These are phyloP conservation scores for Thalassiosira profunda DNA, from an alignment of 108 stramenopile species.

Conservation along the genomic window DNA sequence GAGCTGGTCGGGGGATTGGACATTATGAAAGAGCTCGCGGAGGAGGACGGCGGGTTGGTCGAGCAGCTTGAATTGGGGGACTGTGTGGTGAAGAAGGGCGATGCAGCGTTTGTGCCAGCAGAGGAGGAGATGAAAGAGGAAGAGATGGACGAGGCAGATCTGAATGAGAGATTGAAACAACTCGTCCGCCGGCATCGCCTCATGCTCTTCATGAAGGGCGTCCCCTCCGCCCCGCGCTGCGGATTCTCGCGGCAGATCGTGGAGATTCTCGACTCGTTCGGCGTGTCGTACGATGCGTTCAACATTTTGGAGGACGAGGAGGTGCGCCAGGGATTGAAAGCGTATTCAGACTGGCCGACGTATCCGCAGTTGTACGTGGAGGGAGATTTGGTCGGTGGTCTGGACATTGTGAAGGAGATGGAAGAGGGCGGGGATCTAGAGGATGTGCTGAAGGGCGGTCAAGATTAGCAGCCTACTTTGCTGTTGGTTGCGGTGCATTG, in stretches of 20 bases:
- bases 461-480: no score
- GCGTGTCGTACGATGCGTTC: slow-evolving; percentile 84
- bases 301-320: slow-evolving; percentile 90
- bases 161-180: slow-evolving; percentile 65
- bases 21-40: slow-evolving; percentile 95
- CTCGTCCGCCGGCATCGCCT: slow-evolving; percentile 66
- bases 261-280: slow-evolving; percentile 73
- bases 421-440: slow-evolving; percentile 77
- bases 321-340: slow-evolving; percentile 94
- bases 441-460: slow-evolving; percentile 56
- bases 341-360: slow-evolving; percentile 95
- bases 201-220: slow-evolving; percentile 98
- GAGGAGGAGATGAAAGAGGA: background rate
- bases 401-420: slow-evolving; percentile 97
- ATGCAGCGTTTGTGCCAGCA: background rate
- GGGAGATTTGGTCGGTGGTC: slow-evolving; percentile 96
- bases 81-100: slow-evolving; percentile 9
- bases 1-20: slow-evolving; percentile 97
- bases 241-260: slow-evolving; percentile 93
- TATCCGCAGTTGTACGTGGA: slow-evolving; percentile 97
- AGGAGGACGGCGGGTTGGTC: slow-evolving; percentile 71
- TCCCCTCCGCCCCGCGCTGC: slow-evolving; percentile 90
- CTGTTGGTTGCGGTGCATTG: no score
- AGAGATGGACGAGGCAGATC: slow-evolving; percentile 7
- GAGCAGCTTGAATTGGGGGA: slow-evolving; percentile 55